Conservation (phyloP, 176 grass and related monocot genomes). For the Eleusine coracana region DNA sequence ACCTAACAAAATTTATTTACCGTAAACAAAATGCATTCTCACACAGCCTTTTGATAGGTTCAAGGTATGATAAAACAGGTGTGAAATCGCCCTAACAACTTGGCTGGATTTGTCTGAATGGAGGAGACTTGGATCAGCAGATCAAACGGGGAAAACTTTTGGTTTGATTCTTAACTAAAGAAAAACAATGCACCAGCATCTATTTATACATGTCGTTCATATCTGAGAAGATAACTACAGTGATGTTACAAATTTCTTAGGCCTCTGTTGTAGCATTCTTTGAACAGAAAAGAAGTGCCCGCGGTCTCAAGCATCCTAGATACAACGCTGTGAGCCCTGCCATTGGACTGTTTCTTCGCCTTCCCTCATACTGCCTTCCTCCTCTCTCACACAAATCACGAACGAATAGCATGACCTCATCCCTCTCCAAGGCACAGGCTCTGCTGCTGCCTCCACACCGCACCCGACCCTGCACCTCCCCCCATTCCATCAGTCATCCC, state of each 20-base stretch:
- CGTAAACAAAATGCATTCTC: not conserved
- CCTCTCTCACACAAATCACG: too few species aligned
- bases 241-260: not conserved
- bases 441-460: too few species aligned
- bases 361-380: too few species aligned
- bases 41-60: not conserved
- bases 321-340: too few species aligned
- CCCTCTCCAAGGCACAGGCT: too few species aligned
- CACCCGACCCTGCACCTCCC: too few species aligned
- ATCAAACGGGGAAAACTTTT: not conserved
- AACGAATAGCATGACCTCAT: too few species aligned
- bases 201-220: not conserved
- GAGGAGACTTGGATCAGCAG: not conserved
- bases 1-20: conserved; percentile 3
- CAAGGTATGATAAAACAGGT: not conserved
- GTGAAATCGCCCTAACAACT: not conserved
- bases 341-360: too few species aligned
- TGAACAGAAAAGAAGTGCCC: too few species aligned
- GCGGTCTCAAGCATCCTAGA: too few species aligned
- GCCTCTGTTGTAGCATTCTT: not conserved
- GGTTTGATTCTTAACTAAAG: not conserved
- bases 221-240: conserved; percentile 4
- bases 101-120: not conserved
- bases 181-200: conserved; percentile 1
- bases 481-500: too few species aligned